Percentiles rank a stretch among this genome's conserved stretches.
phyloP scores from a whole-genome alignment of 768 basidiomycete genomes.

The Hypholoma fasciculare region DNA sequence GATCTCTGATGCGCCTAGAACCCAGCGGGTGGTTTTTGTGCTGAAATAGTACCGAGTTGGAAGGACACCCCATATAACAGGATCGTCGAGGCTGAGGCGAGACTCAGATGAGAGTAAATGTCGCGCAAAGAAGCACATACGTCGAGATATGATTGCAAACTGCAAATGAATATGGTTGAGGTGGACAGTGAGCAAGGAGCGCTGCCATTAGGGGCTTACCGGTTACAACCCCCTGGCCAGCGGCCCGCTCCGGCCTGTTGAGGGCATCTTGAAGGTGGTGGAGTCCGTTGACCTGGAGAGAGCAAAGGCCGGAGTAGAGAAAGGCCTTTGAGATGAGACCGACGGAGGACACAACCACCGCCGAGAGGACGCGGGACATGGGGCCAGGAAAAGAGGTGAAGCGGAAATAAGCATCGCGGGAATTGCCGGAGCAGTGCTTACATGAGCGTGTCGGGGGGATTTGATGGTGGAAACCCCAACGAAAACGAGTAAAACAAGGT shows the following conservation, averaged over 20 bases:
- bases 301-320: conserved; percentile 63
- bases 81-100: conserved; percentile 70
- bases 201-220: conserved; percentile 44
- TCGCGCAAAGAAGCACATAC: conserved; percentile 42
- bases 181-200: conserved; percentile 6
- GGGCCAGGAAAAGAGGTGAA: neutral
- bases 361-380: conserved; percentile 48
- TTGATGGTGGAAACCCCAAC: conserved; percentile 9
- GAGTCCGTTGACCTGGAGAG: conserved; percentile 72
- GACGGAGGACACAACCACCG: conserved; percentile 60
- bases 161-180: conserved; percentile 27
- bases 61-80: conserved; percentile 85
- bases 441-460: conserved; percentile 5
- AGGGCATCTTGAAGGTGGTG: conserved; percentile 65
- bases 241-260: conserved; percentile 39
- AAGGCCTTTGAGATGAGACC: conserved; percentile 82
- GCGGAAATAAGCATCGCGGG: conserved; percentile 8
- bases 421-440: conserved; percentile 13
- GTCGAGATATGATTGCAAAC: conserved; percentile 96
- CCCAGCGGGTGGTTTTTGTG: conserved; percentile 77
- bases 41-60: conserved; percentile 62
- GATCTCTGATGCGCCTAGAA: conserved; percentile 89
- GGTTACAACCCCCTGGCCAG: conserved; percentile 70
- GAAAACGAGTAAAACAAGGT: conserved; percentile 6
- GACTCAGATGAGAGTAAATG: conserved; percentile 6